These are phyloP conservation scores for Hortaea werneckii DNA, from an alignment of 2,329 filamentous ascomycete species.

Conservation along the genomic window DNA sequence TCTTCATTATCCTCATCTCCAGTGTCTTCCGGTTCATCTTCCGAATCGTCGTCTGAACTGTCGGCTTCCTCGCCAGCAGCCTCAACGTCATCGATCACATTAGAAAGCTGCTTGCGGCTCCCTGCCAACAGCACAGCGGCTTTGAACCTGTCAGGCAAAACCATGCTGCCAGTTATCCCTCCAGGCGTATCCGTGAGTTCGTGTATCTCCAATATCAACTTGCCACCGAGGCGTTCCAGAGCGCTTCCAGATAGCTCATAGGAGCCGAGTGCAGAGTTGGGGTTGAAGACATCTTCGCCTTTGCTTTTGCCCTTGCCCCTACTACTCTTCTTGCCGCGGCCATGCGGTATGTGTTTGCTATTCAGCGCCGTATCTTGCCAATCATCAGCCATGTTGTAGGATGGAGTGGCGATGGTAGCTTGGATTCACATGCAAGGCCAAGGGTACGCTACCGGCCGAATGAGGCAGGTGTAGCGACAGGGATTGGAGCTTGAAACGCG, in stretches of 20 bases:
- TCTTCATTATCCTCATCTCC: conserved; percentile 1
- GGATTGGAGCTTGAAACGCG: background rate
- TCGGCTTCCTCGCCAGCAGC: background rate
- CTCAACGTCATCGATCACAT: conserved; percentile 3
- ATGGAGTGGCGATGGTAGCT: background rate
- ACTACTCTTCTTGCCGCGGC: background rate
- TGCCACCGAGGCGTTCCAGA: background rate
- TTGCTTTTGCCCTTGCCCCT: background rate
- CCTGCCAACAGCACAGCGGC: conserved; percentile 6
- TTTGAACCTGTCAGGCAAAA: background rate
- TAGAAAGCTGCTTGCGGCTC: conserved; percentile 6
- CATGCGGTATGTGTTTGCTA: background rate
- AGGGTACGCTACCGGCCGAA: background rate
- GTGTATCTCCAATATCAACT: conserved; percentile 6
- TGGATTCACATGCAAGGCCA: background rate
- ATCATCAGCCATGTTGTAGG: background rate
- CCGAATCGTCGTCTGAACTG: background rate
- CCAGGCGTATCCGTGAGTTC: conserved; percentile 3
- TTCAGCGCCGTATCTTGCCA: conserved; percentile 1
- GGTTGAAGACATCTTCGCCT: background rate
- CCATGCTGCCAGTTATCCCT: conserved; percentile 3
- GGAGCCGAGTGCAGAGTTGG: background rate
- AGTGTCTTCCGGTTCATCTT: background rate
- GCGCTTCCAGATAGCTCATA: background rate
- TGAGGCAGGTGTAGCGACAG: background rate